A percentile compares a stretch with the other conserved stretches of the same genome.
Evolutionary conservation across 306 rosid genomes (phyloP).

Genomic region (Cicer arietinum): DNA sequence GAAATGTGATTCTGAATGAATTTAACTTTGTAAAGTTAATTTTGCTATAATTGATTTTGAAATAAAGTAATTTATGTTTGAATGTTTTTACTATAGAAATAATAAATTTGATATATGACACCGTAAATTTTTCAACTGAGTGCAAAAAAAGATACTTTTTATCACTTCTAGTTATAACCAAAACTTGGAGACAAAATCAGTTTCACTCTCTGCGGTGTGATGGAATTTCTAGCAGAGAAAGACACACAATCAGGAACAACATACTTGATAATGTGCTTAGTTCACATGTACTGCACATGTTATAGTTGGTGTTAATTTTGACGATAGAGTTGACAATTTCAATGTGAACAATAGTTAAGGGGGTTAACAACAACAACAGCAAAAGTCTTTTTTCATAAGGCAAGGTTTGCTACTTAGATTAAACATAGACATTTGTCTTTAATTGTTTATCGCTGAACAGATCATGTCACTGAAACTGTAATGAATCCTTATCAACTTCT

Average conservation of each 20-base stretch:
- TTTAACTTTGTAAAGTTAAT: no score
- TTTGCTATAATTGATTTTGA: no score
- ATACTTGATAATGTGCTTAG: not conserved
- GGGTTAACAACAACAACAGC: not conserved
- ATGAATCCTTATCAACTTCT: slow-evolving; percentile 2
- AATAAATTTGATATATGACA: no score
- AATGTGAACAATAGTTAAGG: not conserved
- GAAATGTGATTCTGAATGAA: no score
- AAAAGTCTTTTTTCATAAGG: no score
- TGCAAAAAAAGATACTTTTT: no score
- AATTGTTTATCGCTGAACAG: not conserved
- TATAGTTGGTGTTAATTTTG: not conserved
- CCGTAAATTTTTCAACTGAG: no score
- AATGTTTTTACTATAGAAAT: not conserved
- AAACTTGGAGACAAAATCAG: no score
- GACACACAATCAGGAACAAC: not conserved
- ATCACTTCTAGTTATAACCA: no score
- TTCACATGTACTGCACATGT: not conserved
- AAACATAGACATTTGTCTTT: not conserved
- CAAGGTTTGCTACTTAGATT: no score
- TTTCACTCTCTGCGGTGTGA: no score
- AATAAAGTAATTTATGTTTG: not conserved
- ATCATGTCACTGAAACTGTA: not conserved
- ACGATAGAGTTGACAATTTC: not conserved
- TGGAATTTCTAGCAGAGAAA: not conserved